Evolutionary conservation across 352 stramenopile species (phyloP), one percentile per base, ranked within the genome.

Genomic region (Pythium volutum): DNA sequence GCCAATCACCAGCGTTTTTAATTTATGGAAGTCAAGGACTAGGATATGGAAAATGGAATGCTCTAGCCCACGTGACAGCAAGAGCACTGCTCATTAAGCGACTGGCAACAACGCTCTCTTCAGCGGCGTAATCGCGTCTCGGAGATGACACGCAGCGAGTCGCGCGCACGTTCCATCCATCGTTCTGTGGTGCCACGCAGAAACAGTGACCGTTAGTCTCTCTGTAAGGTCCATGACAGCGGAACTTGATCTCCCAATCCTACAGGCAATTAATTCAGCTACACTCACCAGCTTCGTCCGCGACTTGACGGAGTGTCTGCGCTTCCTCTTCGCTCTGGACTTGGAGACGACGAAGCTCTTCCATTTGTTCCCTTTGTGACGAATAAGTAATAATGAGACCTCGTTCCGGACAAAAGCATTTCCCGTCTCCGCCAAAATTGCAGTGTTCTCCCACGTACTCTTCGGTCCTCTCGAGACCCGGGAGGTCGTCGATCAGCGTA

Each of bases 261-360:
- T 42, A 42, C 11, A 42, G 16, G 16, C 5, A 42, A 12, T 42
- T 3, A 42, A 5, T 20, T 42, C 6, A 42, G 11, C 16, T 12
- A 22, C 29, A 62, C 46, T 34, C 50, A 92, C 81, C 81, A 73
- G 81, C 85, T 83, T 95, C 85, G 34, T 89, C 83, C 3, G 81
- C 83, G 2, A 90, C 83, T 69, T 95, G 83, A 54, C 79, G 81
- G 59, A 95, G 70, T 18, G 81, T 93, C 56, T 92, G 81, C 2
- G 83, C 83, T 66, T 95, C 85, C 62, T 95, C 83, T 36, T 95
- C 85, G 36, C 85, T 92, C 61, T 91, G 70, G 45, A 95, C 81
- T 67, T 95, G 85, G 57, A 95, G 70, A 42, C 71, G 76, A 23
- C 78, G 79, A 39, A 95, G 58, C 56, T 92, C 82, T 56, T 93